Base-by-base conservation (phyloP, 2,329 filamentous ascomycete genomes). In the Rosellinia necatrix region DNA sequence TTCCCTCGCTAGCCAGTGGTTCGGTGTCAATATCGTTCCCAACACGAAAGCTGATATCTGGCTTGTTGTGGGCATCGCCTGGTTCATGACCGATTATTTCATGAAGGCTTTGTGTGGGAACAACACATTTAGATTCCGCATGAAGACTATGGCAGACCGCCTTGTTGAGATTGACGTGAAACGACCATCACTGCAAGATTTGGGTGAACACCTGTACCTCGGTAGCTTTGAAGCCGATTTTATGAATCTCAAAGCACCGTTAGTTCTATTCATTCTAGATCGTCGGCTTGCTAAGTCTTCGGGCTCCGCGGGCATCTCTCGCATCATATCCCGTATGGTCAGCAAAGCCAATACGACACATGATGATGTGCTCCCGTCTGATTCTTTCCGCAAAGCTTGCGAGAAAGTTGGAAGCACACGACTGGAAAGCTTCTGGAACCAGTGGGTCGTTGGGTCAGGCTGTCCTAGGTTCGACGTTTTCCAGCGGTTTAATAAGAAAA, bases 401-500 rank as follows among this genome's bases (percentile, higher is more conserved):
- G 94, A 99, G 72, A 94, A 94, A 72, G 84, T 92, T 32, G 91
- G 91, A 10, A 91, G 94, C 67, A 88, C 89, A 58, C 90, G 91
- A 24, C 82, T 97, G 0, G 94, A 99, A 60, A 81, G 85, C 1
- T 97, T 99, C 71, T 97, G 96, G 81, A 86, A 87, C 38, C 93
- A 99, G 70, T 99, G 93, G 93, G 84, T 99, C 0, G 84, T 88
- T 61, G 88, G 90, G 9, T 87, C 91, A 13, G 96, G 96, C 0
- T 97, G 92, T 66, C 94, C 96, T 0, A 84, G 87, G 37, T 96
- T 99, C 65, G 81, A 88, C 44, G 90, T 96, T 44, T 89, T 86
- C 34, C 92, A 96, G 63, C 84, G 88, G 15, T 99, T 99, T 76
- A 99, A 99, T 71, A 97, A 97, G 77, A 99, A 99, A 77, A 90